Evolutionary conservation across 768 basidiomycete genomes (phyloP).

Genomic region (Suillus sp.): DNA sequence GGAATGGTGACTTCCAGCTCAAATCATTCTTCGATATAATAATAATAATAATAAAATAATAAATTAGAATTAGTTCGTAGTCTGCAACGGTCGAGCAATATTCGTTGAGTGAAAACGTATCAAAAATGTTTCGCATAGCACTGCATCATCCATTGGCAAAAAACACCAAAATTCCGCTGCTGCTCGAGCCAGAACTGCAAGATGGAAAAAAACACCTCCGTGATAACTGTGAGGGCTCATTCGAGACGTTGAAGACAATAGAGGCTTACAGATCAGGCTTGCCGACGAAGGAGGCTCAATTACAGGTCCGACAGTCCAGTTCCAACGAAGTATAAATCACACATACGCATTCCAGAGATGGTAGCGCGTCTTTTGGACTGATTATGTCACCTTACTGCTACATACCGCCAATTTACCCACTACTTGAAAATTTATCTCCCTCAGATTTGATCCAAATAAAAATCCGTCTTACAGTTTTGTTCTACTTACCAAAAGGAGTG

Average conservation of each 20-base stretch:
- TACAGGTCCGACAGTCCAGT: slow-evolving; percentile 16
- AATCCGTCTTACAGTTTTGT: slow-evolving; percentile 10
- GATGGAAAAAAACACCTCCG: slow-evolving; percentile 17
- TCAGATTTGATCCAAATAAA: slow-evolving; percentile 8
- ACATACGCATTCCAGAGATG: slow-evolving; percentile 2
- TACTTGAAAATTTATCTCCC: not conserved
- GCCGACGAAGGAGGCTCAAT: slow-evolving; percentile 18
- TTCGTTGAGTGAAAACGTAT: too few species aligned
- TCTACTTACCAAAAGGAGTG: slow-evolving; percentile 7
- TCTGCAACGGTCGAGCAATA: too few species aligned
- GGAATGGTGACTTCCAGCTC: too few species aligned
- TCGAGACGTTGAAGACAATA: slow-evolving; percentile 23
- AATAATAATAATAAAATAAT: too few species aligned
- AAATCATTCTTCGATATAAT: too few species aligned
- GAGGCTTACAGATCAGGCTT: slow-evolving; percentile 17
- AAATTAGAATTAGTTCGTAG: too few species aligned
- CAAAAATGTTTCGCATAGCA: too few species aligned
- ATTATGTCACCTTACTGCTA: slow-evolving; percentile 1
- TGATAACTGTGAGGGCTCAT: slow-evolving; percentile 29
- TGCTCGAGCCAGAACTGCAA: too few species aligned
- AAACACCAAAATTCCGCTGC: too few species aligned
- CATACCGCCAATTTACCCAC: not conserved
- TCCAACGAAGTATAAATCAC: slow-evolving; percentile 19
- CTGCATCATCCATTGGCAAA: too few species aligned
- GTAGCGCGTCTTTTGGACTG: not conserved